phyloP scores from a whole-genome alignment of 2,329 filamentous ascomycete genomes.

The Dothiorella sarmentorum region DNA sequence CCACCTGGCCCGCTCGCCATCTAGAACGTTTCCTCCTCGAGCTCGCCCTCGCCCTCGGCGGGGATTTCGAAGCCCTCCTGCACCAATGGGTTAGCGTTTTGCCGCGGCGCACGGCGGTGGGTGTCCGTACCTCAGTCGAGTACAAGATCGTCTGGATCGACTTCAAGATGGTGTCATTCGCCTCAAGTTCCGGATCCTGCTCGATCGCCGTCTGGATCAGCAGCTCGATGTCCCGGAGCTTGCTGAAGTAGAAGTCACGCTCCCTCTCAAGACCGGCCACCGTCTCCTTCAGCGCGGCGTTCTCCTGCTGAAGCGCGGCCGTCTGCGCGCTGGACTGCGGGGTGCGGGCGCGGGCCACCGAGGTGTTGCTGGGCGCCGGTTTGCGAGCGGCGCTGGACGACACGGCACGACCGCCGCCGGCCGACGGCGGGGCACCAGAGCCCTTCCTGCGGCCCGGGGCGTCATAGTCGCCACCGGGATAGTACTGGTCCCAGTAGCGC shows the following conservation, averaged over 20 bases:
- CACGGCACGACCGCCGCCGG: slow-evolving; percentile 42
- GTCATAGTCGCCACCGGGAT: slow-evolving; percentile 95
- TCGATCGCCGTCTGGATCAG: slow-evolving; percentile 91
- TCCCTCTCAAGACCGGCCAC: slow-evolving; percentile 93
- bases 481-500: slow-evolving; percentile 97
- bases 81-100: background rate
- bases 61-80: slow-evolving; percentile 73
- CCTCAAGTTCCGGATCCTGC: slow-evolving; percentile 86
- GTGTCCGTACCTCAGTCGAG: slow-evolving; percentile 70
- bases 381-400: slow-evolving; percentile 42
- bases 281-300: slow-evolving; percentile 86
- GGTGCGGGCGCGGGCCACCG: slow-evolving; percentile 40
- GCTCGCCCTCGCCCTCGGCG: slow-evolving; percentile 64
- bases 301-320: slow-evolving; percentile 78
- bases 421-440: slow-evolving; percentile 55
- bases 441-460: slow-evolving; percentile 81
- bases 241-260: slow-evolving; percentile 98
- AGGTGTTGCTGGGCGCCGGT: slow-evolving; percentile 39
- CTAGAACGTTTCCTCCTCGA: slow-evolving; percentile 56
- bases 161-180: slow-evolving; percentile 90
- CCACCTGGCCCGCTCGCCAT: background rate
- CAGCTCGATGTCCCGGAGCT: slow-evolving; percentile 93
- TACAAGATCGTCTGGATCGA: slow-evolving; percentile 96
- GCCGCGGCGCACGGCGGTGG: background rate
- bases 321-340: slow-evolving; percentile 55